Evolutionary conservation across 2,329 filamentous ascomycete genomes (phyloP).

Genomic region (Immersiporthe knoxdaviesiana): DNA sequence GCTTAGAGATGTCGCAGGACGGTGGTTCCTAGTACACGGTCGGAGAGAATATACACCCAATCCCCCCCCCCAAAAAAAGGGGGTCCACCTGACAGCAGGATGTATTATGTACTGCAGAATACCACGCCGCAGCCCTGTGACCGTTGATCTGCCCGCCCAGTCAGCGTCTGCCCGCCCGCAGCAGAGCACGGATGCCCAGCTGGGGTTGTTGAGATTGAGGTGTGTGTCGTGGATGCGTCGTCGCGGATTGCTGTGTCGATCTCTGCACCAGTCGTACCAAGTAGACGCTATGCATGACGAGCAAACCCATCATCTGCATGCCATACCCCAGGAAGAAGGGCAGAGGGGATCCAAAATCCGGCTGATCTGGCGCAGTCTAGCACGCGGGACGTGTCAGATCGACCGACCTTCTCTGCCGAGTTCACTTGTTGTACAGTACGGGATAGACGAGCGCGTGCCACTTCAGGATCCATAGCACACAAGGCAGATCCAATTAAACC

Average conservation of each 20-base stretch:
- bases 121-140: slow-evolving; percentile 24
- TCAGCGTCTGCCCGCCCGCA: no score
- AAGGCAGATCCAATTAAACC: slow-evolving; percentile 5
- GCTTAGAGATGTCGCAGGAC: slow-evolving; percentile 26
- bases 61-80: no score
- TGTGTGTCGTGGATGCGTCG: not conserved
- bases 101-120: slow-evolving; percentile 6
- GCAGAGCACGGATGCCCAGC: not conserved
- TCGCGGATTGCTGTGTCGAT: slow-evolving; percentile 9
- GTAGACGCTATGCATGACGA: not conserved
- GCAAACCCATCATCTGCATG: not conserved
- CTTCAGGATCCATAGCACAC: not conserved
- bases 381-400: not conserved
- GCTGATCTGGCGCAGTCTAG: slow-evolving; percentile 3
- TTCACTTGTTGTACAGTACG: slow-evolving; percentile 8
- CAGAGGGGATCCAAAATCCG: slow-evolving; percentile 8
- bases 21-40: slow-evolving; percentile 20
- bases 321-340: slow-evolving; percentile 11
- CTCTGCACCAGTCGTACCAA: slow-evolving; percentile 4
- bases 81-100: slow-evolving; percentile 22
- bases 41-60: slow-evolving; percentile 23
- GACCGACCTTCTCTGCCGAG: slow-evolving; percentile 2
- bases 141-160: slow-evolving; percentile 2
- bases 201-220: not conserved
- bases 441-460: slow-evolving; percentile 12